Percentiles rank a stretch among this genome's conserved stretches.
These are phyloP conservation scores for Neurospora intermedia DNA, from an alignment of 495 filamentous ascomycete species.

Conservation along the genomic window DNA sequence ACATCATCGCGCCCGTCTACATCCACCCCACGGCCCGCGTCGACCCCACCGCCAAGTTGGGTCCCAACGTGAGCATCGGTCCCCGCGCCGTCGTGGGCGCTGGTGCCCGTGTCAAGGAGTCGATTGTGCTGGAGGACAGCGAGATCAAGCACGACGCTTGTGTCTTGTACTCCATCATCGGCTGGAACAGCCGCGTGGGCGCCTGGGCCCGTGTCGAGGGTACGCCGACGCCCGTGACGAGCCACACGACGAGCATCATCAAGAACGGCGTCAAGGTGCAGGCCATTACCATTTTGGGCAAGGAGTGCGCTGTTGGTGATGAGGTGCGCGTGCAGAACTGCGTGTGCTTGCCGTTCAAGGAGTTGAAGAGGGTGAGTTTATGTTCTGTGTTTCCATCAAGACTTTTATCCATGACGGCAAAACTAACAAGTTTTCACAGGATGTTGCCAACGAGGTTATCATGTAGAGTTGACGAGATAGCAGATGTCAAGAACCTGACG, in stretches of 20 bases:
- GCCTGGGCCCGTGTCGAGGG: conserved; percentile 98
- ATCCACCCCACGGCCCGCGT: conserved; percentile 93
- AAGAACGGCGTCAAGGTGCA: conserved; percentile 98
- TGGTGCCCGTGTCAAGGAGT: conserved; percentile 88
- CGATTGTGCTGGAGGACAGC: conserved; percentile 86
- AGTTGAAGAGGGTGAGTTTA: conserved; percentile 82
- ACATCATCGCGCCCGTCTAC: conserved; percentile 83
- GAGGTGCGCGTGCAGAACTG: conserved; percentile 98
- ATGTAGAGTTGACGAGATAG: conserved; percentile 48
- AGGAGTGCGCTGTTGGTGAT: conserved; percentile 90
- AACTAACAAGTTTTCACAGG: conserved; percentile 31
- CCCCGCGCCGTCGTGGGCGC: conserved; percentile 75
- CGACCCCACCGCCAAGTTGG: conserved; percentile 91
- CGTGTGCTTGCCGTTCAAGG: conserved; percentile 95
- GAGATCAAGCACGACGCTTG: conserved; percentile 98
- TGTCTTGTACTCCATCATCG: conserved; percentile 91
- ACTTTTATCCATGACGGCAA: too few relatives aligned
- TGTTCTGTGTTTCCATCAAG: too few relatives aligned
- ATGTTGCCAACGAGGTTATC: conserved; percentile 91
- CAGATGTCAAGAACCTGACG: neutral
- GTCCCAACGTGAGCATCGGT: conserved; percentile 92
- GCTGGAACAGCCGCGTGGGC: conserved; percentile 91
- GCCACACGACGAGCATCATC: conserved; percentile 87
- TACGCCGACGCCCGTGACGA: conserved; percentile 77
- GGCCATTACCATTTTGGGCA: conserved; percentile 95